Evolutionary conservation across 495 filamentous ascomycete species (phyloP).

Genomic region (Opeltia flavorubescens): DNA sequence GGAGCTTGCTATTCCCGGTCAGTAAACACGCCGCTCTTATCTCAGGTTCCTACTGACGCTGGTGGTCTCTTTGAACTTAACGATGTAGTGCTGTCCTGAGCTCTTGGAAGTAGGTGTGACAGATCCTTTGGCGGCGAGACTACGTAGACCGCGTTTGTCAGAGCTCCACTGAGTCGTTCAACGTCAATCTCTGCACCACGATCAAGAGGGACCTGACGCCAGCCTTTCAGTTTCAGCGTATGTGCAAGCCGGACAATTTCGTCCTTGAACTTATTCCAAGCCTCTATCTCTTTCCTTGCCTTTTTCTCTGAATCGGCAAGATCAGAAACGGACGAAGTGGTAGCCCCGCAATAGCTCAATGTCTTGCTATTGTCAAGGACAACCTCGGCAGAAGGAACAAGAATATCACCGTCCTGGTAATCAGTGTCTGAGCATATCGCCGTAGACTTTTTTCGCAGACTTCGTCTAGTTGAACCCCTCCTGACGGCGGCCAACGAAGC

Average conservation of each 20-base stretch:
- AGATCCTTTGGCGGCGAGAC: constrained; percentile 62
- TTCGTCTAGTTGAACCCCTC: constrained; percentile 26
- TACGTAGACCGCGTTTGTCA: constrained; percentile 94
- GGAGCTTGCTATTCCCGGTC: constrained; percentile 47
- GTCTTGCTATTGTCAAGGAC: constrained; percentile 81
- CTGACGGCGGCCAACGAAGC: constrained; percentile 23
- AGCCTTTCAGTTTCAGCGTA: constrained; percentile 77
- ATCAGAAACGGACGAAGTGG: constrained; percentile 26
- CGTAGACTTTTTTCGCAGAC: constrained; percentile 17
- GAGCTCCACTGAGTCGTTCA: constrained; percentile 74
- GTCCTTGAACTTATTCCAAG: constrained; percentile 70
- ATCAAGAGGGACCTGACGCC: constrained; percentile 73
- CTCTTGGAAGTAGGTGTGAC: constrained; percentile 19
- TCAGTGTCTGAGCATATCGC: constrained; percentile 67
- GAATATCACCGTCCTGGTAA: constrained; percentile 51
- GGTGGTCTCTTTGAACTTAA: constrained; percentile 33
- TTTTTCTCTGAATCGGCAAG: constrained; percentile 23
- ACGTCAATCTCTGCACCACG: constrained; percentile 57
- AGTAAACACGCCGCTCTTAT: constrained; percentile 5
- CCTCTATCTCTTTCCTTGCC: constrained; percentile 51
- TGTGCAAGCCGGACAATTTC: constrained; percentile 83
- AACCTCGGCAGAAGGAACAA: constrained; percentile 66
- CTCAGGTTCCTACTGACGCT: constrained; percentile 28
- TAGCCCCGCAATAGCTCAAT: constrained; percentile 54
- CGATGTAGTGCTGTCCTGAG: constrained; percentile 23